Percentiles rank a stretch among this genome's conserved stretches.
Conservation (phyloP, 805 yeast genomes). For the Diddensiella santjacobensis region DNA sequence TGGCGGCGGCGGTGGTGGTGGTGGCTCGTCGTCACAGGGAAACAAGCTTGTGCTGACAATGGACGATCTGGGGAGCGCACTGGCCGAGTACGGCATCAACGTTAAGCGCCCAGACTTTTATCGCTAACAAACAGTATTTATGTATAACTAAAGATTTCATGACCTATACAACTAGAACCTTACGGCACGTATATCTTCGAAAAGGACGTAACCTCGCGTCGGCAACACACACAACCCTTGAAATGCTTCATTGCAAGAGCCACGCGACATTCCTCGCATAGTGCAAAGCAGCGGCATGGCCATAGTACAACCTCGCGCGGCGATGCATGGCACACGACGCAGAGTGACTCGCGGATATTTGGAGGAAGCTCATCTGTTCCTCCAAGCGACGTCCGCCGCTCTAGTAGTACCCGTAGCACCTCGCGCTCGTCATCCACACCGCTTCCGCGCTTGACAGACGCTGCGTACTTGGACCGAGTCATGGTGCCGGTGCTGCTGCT, state of each 20-base stretch:
- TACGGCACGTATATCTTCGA: constrained; percentile 58
- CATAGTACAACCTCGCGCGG: constrained; percentile 76
- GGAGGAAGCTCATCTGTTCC: neutral
- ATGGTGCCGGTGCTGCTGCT: constrained; percentile 2
- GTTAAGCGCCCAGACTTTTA: constrained; percentile 91
- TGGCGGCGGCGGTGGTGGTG: constrained; percentile 36
- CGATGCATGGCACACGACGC: constrained; percentile 79
- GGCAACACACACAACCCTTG: constrained; percentile 80
- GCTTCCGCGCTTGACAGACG: neutral
- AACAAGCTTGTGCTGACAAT: constrained; percentile 85
- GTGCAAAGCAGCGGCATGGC: constrained; percentile 90
- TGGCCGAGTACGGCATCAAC: constrained; percentile 89
- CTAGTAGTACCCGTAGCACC: constrained; percentile 13
- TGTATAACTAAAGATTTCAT: no score
- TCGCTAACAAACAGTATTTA: constrained; percentile 44
- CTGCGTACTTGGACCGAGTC: constrained; percentile 13
- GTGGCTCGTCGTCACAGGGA: constrained; percentile 40
- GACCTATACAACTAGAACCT: neutral
- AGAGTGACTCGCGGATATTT: constrained; percentile 33
- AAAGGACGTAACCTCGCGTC: constrained; percentile 66
- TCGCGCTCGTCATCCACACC: constrained; percentile 10
- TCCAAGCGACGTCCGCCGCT: constrained; percentile 12
- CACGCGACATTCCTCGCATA: constrained; percentile 80
- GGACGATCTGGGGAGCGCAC: constrained; percentile 89
- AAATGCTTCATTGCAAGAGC: constrained; percentile 69